Evolutionary conservation across 306 rosid species (phyloP).

Genomic region (Rosa multiflora): DNA sequence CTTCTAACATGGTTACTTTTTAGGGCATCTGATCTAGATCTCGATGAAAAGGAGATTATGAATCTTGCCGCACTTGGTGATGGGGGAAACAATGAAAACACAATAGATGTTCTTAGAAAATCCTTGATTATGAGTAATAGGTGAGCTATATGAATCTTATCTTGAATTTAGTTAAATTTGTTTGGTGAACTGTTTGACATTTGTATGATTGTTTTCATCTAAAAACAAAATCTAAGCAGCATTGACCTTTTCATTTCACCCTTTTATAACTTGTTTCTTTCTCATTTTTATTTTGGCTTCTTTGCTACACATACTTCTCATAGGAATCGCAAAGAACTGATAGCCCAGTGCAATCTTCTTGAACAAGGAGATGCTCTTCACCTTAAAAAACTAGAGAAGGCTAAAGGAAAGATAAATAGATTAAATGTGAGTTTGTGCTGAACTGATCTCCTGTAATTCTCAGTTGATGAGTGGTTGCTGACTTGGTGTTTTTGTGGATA

Average conservation of each 20-base stretch:
- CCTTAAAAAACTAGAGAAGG: conserved; percentile 60
- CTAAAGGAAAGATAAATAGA: conserved; percentile 65
- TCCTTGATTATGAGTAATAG: conserved; percentile 81
- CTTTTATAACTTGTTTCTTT: conserved; percentile 9
- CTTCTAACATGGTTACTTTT: conserved; percentile 21
- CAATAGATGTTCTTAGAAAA: conserved; percentile 60
- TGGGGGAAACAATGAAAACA: conserved; percentile 58
- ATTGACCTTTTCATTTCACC: conserved; percentile 8
- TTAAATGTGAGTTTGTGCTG: conserved; percentile 53
- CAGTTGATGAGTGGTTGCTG: conserved; percentile 17
- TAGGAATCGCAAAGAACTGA: conserved; percentile 87
- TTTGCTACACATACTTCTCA: conserved; percentile 24
- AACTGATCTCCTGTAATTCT: conserved; percentile 19
- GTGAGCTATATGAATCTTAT: conserved; percentile 35
- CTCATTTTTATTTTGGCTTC: conserved; percentile 18
- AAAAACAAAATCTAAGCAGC: conserved; percentile 13
- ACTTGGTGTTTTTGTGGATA: conserved; percentile 23
- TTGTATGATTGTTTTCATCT: not conserved
- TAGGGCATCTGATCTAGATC: conserved; percentile 71
- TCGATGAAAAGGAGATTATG: conserved; percentile 67
- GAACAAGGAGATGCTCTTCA: conserved; percentile 70
- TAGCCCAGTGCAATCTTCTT: conserved; percentile 68
- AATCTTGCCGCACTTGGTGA: conserved; percentile 79
- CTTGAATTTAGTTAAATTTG: not conserved
- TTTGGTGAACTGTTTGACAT: conserved; percentile 3